Evolutionary conservation across 495 filamentous ascomycete species (phyloP).

Genomic region (Podospora anserina): DNA sequence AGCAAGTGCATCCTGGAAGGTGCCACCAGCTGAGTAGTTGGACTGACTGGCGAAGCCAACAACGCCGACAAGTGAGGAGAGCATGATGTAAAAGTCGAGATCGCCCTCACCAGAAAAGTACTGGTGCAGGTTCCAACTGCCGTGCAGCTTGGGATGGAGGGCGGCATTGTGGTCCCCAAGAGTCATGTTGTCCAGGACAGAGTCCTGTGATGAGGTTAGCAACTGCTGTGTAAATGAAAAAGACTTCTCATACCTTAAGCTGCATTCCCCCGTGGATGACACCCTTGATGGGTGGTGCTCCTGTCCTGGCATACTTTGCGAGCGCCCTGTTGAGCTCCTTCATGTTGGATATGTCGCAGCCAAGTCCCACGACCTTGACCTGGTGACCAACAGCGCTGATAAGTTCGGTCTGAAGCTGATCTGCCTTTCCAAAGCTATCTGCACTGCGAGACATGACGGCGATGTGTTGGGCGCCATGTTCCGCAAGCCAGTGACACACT

Average conservation of each 20-base stretch:
- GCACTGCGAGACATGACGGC: constrained; percentile 57
- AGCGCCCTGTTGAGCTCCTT: constrained; percentile 33
- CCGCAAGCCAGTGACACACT: constrained; percentile 56
- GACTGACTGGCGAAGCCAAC: constrained; percentile 43
- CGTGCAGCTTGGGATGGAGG: constrained; percentile 48
- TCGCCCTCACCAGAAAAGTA: constrained; percentile 23
- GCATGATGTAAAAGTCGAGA: constrained; percentile 56
- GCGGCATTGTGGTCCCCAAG: constrained; percentile 40
- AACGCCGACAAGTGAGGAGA: constrained; percentile 47
- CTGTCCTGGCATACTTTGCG: constrained; percentile 28
- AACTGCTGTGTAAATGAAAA: neutral
- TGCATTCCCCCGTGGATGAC: constrained; percentile 55
- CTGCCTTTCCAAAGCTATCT: constrained; percentile 32
- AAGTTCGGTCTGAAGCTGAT: constrained; percentile 36
- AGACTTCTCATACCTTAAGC: constrained; percentile 37
- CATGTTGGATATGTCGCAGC: constrained; percentile 43
- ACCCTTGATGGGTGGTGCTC: constrained; percentile 42
- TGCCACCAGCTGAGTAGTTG: constrained; percentile 51
- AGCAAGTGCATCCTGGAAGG: constrained; percentile 33
- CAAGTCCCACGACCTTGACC: constrained; percentile 36
- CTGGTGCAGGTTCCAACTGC: constrained; percentile 51
- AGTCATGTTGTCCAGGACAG: constrained; percentile 47
- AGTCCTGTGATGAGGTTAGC: constrained; percentile 32
- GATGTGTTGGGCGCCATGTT: constrained; percentile 55
- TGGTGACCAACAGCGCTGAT: constrained; percentile 32